These are phyloP conservation scores for Cenchrus purpureus DNA, from an alignment of 176 grass and related monocot species.

Conservation along the genomic window DNA sequence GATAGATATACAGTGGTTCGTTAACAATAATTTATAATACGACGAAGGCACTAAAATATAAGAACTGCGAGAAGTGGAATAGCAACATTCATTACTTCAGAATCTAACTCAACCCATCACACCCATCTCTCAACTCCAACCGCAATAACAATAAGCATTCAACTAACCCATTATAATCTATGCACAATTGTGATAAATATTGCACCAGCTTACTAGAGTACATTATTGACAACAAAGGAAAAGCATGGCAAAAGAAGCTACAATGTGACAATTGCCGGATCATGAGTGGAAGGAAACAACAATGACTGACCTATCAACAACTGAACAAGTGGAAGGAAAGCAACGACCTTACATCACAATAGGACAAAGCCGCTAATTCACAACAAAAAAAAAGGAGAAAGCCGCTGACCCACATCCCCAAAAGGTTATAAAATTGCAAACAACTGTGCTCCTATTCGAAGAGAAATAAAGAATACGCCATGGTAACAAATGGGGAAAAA, in stretches of 20 bases:
- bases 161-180: background rate
- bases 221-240: background rate
- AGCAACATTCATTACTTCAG: background rate
- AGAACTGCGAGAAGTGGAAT: background rate
- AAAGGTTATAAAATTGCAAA: background rate
- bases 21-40: background rate
- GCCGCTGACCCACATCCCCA: background rate
- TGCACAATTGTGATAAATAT: conserved; percentile 28
- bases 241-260: background rate
- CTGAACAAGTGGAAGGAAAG: background rate
- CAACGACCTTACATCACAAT: conserved; percentile 12
- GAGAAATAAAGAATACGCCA: background rate
- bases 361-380: background rate
- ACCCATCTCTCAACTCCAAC: background rate
- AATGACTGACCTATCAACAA: conserved; percentile 3
- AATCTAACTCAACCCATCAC: background rate
- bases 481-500: too few relatives aligned
- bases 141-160: background rate
- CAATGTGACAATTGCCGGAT: background rate
- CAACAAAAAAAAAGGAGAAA: too few relatives aligned
- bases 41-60: background rate
- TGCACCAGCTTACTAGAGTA: background rate
- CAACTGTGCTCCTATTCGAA: background rate
- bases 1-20: conserved; percentile 11
- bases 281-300: background rate